A percentile compares a stretch with the other conserved stretches of the same genome.
Conservation (phyloP, 495 filamentous ascomycete species). For the Immersiella caudata region DNA sequence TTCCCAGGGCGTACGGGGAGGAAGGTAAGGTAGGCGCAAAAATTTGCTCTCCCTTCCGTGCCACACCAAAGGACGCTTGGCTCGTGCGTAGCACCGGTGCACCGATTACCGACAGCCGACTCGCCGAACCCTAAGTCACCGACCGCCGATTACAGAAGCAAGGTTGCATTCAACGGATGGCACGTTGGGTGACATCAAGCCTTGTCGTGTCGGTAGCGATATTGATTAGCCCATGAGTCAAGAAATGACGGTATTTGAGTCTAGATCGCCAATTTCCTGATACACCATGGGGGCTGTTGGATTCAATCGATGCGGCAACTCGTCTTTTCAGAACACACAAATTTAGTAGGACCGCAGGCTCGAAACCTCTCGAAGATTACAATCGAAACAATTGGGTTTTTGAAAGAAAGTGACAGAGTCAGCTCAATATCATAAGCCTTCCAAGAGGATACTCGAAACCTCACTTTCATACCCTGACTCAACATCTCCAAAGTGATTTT, state of each 20-base stretch:
- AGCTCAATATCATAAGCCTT: too few relatives aligned
- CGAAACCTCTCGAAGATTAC: too few relatives aligned
- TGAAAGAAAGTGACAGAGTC: too few relatives aligned
- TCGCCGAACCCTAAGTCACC: neutral
- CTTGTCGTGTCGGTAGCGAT: neutral
- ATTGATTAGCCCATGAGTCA: neutral
- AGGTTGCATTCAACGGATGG: slow-evolving; percentile 3
- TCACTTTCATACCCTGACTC: too few relatives aligned
- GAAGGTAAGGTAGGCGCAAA: neutral
- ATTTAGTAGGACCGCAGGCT: too few relatives aligned
- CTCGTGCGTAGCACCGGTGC: neutral
- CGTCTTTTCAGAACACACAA: too few relatives aligned
- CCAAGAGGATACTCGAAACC: too few relatives aligned
- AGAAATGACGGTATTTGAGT: neutral
- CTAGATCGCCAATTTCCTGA: neutral
- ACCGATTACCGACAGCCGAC: neutral
- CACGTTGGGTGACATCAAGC: neutral
- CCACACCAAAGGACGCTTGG: neutral
- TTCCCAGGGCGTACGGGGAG: neutral
- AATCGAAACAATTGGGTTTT: too few relatives aligned
- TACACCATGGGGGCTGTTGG: neutral
- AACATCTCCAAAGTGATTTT: too few relatives aligned
- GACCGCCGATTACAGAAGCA: neutral
- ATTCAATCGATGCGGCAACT: neutral
- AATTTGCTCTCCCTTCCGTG: neutral